Evolutionary conservation across 1,284 basidiomycete species (phyloP), one percentile per base, ranked within the genome.

Genomic region (Leccinum olivaceoglutinosum): DNA sequence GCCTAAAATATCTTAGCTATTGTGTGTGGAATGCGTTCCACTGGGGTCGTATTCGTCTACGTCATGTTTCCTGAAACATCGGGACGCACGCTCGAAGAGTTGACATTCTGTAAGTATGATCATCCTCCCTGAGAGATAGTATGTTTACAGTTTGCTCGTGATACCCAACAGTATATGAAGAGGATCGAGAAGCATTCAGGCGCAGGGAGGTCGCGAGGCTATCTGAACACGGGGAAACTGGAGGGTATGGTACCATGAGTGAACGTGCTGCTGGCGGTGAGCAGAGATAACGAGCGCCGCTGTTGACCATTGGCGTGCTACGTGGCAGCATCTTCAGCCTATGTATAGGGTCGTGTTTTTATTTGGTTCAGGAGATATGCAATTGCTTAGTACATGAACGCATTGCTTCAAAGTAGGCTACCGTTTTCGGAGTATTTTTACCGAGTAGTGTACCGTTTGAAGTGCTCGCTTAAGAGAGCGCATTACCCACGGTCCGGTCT

Each of bases 61-160:
- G 76, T 82, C 68, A 66, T 82, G 38, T 82, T 85, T 77, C 83
- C 83, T 0, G 83, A 85, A 68, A 85, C 83, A 0, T 77, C 82
- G 1, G 76, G 81, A 16, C 79, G 80, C 39, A 82, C 83, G 1
- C 76, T 87, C 36, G 85, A 87, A 68, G 85, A 86, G 69, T 74
- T 87, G 14, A 78, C 84, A 2, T 86, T 86, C 78, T 71, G 85
- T 85, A 69, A 67, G 85, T 78, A 11, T 41, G 11, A n/a, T 32
- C 8, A 1, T 53, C 2, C 0, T 39, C 14, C 34, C 12, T 36
- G 10, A 18, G 5, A 12, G 6, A 18, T 39, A 32, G 29, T 8
- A n/a, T 7, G 1, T 21, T 41, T 51, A n/a, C 14, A 12, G 2
- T 41, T 8, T 38, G 41, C 21, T 68, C n/a, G 58, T 29, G 16